Evolutionary conservation across 164 flowering plant species (phyloP).

Genomic region (Kingdonia uniflora): DNA sequence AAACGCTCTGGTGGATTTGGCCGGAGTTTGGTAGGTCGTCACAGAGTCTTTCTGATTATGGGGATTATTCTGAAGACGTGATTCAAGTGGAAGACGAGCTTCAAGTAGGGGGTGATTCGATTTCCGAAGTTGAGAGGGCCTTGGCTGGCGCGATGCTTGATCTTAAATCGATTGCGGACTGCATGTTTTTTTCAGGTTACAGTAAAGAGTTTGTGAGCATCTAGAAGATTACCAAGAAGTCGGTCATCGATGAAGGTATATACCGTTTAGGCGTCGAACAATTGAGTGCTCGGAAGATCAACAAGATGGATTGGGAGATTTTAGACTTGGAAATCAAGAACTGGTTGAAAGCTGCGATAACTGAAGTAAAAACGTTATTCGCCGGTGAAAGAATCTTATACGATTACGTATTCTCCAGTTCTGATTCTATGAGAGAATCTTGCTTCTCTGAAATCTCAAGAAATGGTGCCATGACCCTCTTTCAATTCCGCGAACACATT

Average conservation of each 20-base stretch:
- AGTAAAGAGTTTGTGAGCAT: conserved; percentile 58
- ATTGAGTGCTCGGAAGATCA: conserved; percentile 19
- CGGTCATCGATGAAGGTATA: conserved; percentile 58
- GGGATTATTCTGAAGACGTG: conserved; percentile 21
- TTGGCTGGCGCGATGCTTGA: too few relatives aligned
- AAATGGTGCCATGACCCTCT: conserved; percentile 46
- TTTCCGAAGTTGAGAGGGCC: too few relatives aligned
- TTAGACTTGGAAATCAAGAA: conserved; percentile 37
- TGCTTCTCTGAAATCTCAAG: conserved; percentile 46
- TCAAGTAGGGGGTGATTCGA: too few relatives aligned
- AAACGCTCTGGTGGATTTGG: too few relatives aligned
- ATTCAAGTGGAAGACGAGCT: conserved; percentile 18
- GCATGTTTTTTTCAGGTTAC: conserved; percentile 67
- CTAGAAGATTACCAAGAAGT: conserved; percentile 44
- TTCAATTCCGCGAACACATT: conserved; percentile 44
- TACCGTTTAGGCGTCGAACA: conserved; percentile 45
- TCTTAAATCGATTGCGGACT: conserved; percentile 58
- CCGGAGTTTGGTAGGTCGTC: too few relatives aligned
- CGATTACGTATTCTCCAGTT: conserved; percentile 51
- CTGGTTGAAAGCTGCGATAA: conserved; percentile 47
- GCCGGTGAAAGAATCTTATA: conserved; percentile 54
- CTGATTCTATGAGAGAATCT: conserved; percentile 38
- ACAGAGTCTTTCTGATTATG: conserved; percentile 31
- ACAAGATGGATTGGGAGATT: conserved; percentile 54
- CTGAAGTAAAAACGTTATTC: conserved; percentile 44